Evolutionary conservation across 805 yeast genomes (phyloP), one percentile per base, ranked within the genome.

Genomic region (Yarrowia porcina): DNA sequence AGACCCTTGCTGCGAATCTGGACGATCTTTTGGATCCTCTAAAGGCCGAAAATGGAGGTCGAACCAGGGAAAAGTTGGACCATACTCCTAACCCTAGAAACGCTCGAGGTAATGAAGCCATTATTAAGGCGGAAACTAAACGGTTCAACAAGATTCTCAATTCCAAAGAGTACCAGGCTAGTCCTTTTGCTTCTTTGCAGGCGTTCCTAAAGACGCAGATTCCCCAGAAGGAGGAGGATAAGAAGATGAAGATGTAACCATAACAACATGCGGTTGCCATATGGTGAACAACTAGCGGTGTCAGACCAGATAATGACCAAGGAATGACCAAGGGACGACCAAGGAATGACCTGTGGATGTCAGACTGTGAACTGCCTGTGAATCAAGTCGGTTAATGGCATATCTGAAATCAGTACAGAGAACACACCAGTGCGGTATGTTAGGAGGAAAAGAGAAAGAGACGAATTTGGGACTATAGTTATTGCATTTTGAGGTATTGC

Each of bases 141-240:
- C 45, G 67, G 42, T 70, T 70, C 64, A 66, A 66, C 54, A 49
- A 52, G 35, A 67, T 69, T 21, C 41, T 66, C 17, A 61, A 60
- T 15, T 65, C 67, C 27, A 32, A 60, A 21, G 57, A 64, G 54
- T 69, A 68, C 63, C 62, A 65, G 21, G 45, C 66, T 38, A 64
- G 65, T 21, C 72, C 72, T 15, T 67, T 69, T 63, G 70, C 63
- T 13, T 50, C 71, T 11, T 60, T 69, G 17, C 65, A 64, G 44
- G 38, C 25, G 9, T 63, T 63, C n/a, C 61, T 68, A 17, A 66
- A 68, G 33, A 61, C 66, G 41, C 66, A 67, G 61, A 52, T 52
- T 35, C 57, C 64, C 33, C 39, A 41, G 62, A 30, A 30, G 6
- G 39, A 57, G 21, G 17, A 44, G 35, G 50, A 44, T 10, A 44